Evolutionary conservation across 164 flowering plant genomes (phyloP), one percentile per base, ranked within the genome.

Genomic region (Pachysandra terminalis): DNA sequence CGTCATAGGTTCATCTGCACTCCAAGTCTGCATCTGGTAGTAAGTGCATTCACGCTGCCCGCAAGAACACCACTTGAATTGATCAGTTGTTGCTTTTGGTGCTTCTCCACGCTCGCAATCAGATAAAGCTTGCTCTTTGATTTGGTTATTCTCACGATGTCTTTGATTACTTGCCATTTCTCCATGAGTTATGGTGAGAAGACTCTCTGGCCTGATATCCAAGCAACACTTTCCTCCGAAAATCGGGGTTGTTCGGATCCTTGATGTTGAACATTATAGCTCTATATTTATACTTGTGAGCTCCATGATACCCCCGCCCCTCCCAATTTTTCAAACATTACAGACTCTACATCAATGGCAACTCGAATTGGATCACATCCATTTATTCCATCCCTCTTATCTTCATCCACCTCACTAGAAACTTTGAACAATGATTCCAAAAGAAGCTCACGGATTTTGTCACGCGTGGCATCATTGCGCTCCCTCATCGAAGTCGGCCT

Each of bases 1-100:
- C 0, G 99, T 95, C 99, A 95, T 95, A 26, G 99, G 99, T 76
- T 95, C 99, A 86, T 95, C 99, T 2, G 97, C 97, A 84, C 97
- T 92, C 76, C 99, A 77, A 26, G 96, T 95, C 78, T 95, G 99
- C 90, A 95, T 35, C 59, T 92, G 97, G 71, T 89, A 78, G 77
- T 95, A 95, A 21, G 97, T 92, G 57, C 77, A 59, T 79, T 92
- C 85, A 59, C 90, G 85, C 75, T 95, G 89, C 55, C 86, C 87
- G 69, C 99, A 95, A 7, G 92, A 80, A 19, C 91, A 93, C 59
- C 99, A 95, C 78, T 74, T 87, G 78, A 95, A 95, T 72, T 88
- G 90, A 74, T 89, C 87, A 8, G 97, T 92, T 17, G 94, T 86
- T 56, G 92, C 95, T 65, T 85, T 78, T 26, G 86, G 81, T 16